Evolutionary conservation across 805 yeast genomes (phyloP).

Genomic region (Metschnikowia anglica): DNA sequence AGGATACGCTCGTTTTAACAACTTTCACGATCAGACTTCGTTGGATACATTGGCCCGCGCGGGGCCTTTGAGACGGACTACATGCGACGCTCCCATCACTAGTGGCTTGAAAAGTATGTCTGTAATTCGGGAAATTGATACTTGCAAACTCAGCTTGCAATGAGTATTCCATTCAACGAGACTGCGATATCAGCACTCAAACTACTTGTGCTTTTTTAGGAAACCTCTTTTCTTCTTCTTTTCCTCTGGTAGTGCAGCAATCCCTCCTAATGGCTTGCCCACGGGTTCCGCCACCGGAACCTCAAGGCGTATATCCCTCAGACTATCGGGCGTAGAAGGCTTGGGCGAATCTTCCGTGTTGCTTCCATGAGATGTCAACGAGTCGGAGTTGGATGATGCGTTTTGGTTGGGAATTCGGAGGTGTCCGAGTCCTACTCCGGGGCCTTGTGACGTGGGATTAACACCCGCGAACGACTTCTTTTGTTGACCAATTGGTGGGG

Average conservation of each 20-base stretch:
- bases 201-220: constrained; percentile 16
- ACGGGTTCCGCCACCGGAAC: constrained; percentile 20
- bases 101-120: no score
- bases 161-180: neutral
- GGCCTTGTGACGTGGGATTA: constrained; percentile 2
- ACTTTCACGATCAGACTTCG: no score
- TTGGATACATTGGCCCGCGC: no score
- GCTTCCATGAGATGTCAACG: constrained; percentile 25
- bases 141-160: no score
- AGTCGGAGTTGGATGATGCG: constrained; percentile 19
- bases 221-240: constrained; percentile 33
- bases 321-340: constrained; percentile 22
- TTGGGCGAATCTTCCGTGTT: constrained; percentile 26
- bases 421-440: constrained; percentile 2
- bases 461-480: constrained; percentile 15
- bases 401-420: constrained; percentile 13
- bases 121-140: no score
- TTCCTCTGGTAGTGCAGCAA: constrained; percentile 21
- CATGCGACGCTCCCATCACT: no score
- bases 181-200: neutral
- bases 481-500: constrained; percentile 19
- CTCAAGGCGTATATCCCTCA: constrained; percentile 20
- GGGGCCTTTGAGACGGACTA: no score
- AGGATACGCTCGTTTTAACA: no score
- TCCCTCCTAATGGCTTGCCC: constrained; percentile 33